Evolutionary conservation across 805 yeast genomes (phyloP).

Genomic region (Starmera caribaea): DNA sequence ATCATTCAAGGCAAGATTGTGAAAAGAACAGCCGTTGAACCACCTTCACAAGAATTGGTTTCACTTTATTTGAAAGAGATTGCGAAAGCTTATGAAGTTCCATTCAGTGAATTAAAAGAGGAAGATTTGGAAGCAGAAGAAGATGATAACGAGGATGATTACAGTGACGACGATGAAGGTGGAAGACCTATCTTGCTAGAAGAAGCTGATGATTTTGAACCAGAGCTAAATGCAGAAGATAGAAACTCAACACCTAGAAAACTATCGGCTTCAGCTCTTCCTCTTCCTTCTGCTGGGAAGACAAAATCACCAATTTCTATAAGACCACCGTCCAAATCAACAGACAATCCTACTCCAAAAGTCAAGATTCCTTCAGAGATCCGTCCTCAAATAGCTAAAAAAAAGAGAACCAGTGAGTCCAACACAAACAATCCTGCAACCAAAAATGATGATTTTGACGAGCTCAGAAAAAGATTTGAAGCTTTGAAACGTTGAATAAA

Average conservation of each 20-base stretch:
- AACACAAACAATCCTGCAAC: background rate
- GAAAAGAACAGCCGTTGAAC: conserved; percentile 50
- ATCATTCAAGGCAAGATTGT: conserved; percentile 62
- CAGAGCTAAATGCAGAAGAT: conserved; percentile 10
- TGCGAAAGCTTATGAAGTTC: conserved; percentile 69
- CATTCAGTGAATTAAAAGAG: conserved; percentile 47
- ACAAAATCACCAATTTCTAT: conserved; percentile 31
- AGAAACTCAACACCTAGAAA: conserved; percentile 13
- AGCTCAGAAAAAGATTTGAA: conserved; percentile 63
- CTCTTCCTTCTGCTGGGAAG: conserved; percentile 6
- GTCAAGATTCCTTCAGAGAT: conserved; percentile 32
- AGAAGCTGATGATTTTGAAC: conserved; percentile 12
- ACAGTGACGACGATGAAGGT: conserved; percentile 16
- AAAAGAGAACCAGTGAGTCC: conserved; percentile 14
- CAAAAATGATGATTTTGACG: conserved; percentile 45
- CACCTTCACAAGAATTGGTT: conserved; percentile 61
- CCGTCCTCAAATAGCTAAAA: conserved; percentile 23
- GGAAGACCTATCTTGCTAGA: conserved; percentile 28
- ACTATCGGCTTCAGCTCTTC: conserved; percentile 10
- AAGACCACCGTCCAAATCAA: conserved; percentile 31
- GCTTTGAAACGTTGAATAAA: conserved; percentile 45
- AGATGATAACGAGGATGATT: conserved; percentile 19
- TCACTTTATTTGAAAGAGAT: conserved; percentile 67
- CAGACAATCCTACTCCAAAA: conserved; percentile 28
- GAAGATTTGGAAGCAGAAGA: conserved; percentile 18